Evolutionary conservation across 2,329 filamentous ascomycete species (phyloP).

Genomic region (Trichoderma breve): DNA sequence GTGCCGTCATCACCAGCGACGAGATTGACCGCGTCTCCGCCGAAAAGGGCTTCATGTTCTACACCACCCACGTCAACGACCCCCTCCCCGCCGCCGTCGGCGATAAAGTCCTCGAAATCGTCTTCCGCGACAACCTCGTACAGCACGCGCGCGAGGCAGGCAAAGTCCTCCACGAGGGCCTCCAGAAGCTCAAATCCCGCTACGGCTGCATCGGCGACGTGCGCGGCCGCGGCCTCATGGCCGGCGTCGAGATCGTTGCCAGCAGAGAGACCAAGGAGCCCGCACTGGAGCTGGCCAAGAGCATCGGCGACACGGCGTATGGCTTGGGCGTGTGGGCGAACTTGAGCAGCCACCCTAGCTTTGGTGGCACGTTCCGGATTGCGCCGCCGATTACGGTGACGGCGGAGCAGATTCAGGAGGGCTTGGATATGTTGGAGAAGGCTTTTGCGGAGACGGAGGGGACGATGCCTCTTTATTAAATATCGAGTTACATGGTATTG

Average conservation of each 20-base stretch:
- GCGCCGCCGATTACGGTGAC: conserved; percentile 60
- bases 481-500: neutral
- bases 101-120: conserved; percentile 60
- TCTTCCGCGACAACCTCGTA: conserved; percentile 54
- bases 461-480: conserved; percentile 31
- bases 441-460: conserved; percentile 44
- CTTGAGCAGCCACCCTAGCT: conserved; percentile 51
- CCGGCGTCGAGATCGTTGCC: conserved; percentile 57
- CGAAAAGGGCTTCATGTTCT: conserved; percentile 53
- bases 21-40: conserved; percentile 49
- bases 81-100: conserved; percentile 59
- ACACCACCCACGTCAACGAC: conserved; percentile 63
- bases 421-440: conserved; percentile 55
- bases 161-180: conserved; percentile 44
- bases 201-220: conserved; percentile 63
- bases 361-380: conserved; percentile 57
- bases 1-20: conserved; percentile 54
- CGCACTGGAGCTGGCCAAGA: conserved; percentile 46
- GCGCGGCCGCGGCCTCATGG: conserved; percentile 57
- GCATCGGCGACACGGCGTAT: conserved; percentile 47
- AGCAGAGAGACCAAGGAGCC: conserved; percentile 48
- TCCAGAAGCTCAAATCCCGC: conserved; percentile 45
- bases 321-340: conserved; percentile 57
- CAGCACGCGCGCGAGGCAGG: conserved; percentile 45
- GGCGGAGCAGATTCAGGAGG: conserved; percentile 47